Evolutionary conservation across 495 filamentous ascomycete species (phyloP), one percentile per base, ranked within the genome.

Genomic region (Lepidopterella palustris): DNA sequence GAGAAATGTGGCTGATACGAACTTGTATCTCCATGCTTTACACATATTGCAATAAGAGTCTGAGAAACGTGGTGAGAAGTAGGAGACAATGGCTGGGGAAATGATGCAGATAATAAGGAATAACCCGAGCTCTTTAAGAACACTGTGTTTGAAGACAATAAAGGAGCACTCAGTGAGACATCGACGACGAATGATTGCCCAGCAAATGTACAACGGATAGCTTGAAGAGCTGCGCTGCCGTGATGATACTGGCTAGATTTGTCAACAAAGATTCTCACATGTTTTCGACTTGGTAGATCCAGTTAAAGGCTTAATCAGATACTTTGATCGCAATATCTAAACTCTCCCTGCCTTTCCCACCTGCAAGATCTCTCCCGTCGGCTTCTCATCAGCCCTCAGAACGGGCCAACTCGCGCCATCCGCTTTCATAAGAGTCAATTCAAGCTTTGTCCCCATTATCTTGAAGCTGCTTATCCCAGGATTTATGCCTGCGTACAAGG

Each of bases 381-480:
- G 79, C 64, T 78, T 81, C 62, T 95, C 90, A 68, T 92, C 88
- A 63, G 86, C 90, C 62, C 90, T 83, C 70, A 97, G 72, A n/a
- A 91, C 88, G 29, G 90, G 88, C 92, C 92, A 97, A 70, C 88
- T 87, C 49, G 76, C 80, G 48, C 86, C 88, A 76, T 96, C 86
- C 2, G 82, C 83, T 80, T 97, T 97, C 61, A 77, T 79, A 54
- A 98, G 79, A 27, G 79, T 89, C 61, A 97, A 76, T 69, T 98
- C 95, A 40, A 97, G 76, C 76, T 98, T 98, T 8, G 93, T 96
- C n/a, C 90, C 91, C 72, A 97, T 77, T 39, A 98, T 87, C 72
- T 88, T 90, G 75, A 84, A 93, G 57, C 76, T 80, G 42, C 87
- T 90, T 66, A 85, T 81, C 51, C 81, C 83, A 8, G 86, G 67